Evolutionary conservation across 208 protist genomes (phyloP).

Genomic region (Leishmania gerbilli): DNA sequence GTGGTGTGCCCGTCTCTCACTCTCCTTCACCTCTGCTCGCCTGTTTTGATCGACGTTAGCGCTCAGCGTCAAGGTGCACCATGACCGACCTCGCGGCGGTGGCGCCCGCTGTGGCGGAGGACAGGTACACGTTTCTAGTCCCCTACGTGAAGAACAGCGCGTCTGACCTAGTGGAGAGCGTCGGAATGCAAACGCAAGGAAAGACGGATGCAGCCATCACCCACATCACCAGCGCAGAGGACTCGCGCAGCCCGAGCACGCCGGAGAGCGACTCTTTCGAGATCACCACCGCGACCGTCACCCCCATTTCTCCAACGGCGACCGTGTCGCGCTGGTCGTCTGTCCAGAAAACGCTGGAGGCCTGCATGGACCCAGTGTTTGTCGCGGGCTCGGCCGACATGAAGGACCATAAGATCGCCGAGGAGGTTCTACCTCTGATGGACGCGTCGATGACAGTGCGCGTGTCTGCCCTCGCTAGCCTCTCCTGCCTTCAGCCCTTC

Average conservation of each 20-base stretch:
- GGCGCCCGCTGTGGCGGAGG: neutral
- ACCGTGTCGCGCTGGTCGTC: slow-evolving; percentile 6
- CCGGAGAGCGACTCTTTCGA: slow-evolving; percentile 21
- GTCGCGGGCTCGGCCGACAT: slow-evolving; percentile 13
- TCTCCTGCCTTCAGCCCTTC: slow-evolving; percentile 19
- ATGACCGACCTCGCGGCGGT: neutral
- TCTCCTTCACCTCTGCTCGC: neutral
- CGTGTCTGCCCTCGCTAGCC: slow-evolving; percentile 6
- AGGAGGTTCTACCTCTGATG: slow-evolving; percentile 17
- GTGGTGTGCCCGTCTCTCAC: neutral
- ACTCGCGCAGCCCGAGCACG: slow-evolving; percentile 18
- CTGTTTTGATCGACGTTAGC: neutral
- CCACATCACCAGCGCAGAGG: slow-evolving; percentile 12
- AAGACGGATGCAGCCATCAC: slow-evolving; percentile 10
- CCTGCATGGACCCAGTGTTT: slow-evolving; percentile 20
- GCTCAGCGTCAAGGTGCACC: neutral
- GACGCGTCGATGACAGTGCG: slow-evolving; percentile 22
- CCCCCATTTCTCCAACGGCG: neutral
- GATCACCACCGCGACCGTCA: neutral
- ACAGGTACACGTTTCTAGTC: neutral
- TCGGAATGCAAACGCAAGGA: slow-evolving; percentile 8
- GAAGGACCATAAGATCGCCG: slow-evolving; percentile 16
- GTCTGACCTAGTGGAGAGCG: slow-evolving; percentile 15
- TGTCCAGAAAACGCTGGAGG: slow-evolving; percentile 25
- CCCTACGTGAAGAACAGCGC: slow-evolving; percentile 16